Conservation (phyloP, 2,329 filamentous ascomycete species). For the Aspergillus ochraceus region DNA sequence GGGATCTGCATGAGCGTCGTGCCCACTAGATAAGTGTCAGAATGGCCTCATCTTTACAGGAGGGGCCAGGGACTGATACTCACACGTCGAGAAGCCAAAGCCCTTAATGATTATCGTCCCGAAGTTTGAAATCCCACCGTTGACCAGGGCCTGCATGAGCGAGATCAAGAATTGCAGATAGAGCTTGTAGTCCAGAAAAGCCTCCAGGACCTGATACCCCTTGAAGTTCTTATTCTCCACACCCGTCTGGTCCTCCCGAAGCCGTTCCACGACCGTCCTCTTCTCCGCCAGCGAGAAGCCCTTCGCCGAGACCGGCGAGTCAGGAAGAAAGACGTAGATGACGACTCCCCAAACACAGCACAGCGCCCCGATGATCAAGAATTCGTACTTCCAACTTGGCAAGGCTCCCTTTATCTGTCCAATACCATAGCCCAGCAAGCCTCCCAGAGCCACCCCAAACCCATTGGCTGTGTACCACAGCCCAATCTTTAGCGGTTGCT, state of each 20-base stretch:
- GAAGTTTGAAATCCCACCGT: slow-evolving; percentile 61
- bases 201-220: slow-evolving; percentile 56
- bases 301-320: slow-evolving; percentile 58
- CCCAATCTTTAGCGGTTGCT: slow-evolving; percentile 62
- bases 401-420: slow-evolving; percentile 59
- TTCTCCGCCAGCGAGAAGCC: slow-evolving; percentile 50
- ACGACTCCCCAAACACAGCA: slow-evolving; percentile 61
- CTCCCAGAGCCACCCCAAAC: slow-evolving; percentile 59
- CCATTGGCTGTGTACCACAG: slow-evolving; percentile 62
- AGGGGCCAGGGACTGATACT: neutral
- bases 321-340: slow-evolving; percentile 58
- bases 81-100: slow-evolving; percentile 53
- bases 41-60: too few species aligned
- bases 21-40: slow-evolving; percentile 31
- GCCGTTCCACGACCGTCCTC: slow-evolving; percentile 36
- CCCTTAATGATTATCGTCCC: slow-evolving; percentile 60
- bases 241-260: slow-evolving; percentile 59
- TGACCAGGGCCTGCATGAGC: slow-evolving; percentile 47
- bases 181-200: slow-evolving; percentile 58
- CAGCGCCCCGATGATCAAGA: slow-evolving; percentile 61
- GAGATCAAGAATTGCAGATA: slow-evolving; percentile 59
- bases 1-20: slow-evolving; percentile 58
- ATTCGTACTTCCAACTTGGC: slow-evolving; percentile 66
- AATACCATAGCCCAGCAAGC: slow-evolving; percentile 59
- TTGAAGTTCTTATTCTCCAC: slow-evolving; percentile 59